phyloP scores from a whole-genome alignment of 495 filamentous ascomycete species.

The Copromyces sp. region DNA sequence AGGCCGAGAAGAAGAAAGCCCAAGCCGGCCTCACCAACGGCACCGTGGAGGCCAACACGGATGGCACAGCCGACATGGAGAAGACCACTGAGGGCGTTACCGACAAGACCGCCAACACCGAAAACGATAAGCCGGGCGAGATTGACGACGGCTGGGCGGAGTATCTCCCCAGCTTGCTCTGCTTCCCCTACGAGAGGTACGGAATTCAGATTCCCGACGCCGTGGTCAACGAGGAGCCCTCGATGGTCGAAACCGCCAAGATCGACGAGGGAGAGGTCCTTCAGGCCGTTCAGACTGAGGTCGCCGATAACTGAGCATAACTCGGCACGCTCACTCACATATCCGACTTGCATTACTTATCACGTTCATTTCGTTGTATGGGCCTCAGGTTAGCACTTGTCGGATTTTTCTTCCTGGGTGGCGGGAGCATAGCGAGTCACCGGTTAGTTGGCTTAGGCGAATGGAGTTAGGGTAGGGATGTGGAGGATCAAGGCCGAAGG shows the following conservation, averaged over 20 bases:
- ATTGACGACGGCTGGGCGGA: constrained; percentile 67
- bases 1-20: constrained; percentile 53
- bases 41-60: constrained; percentile 62
- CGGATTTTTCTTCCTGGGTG: neutral
- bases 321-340: neutral
- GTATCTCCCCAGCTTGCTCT: constrained; percentile 48
- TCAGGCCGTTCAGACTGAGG: constrained; percentile 6
- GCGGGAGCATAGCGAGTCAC: neutral
- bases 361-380: neutral
- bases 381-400: neutral
- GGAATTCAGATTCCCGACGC: constrained; percentile 45
- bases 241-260: constrained; percentile 20
- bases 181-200: constrained; percentile 65
- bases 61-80: constrained; percentile 34
- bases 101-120: constrained; percentile 26
- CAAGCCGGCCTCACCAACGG: constrained; percentile 54
- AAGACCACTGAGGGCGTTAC: constrained; percentile 24
- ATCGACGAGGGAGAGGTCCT: constrained; percentile 11
- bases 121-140: constrained; percentile 45
- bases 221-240: constrained; percentile 25
- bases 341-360: neutral
- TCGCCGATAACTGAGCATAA: neutral
- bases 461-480: neutral
- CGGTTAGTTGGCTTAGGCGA: neutral
- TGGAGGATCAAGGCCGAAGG: neutral